Conservation (phyloP, 257 asterid species). For the Ophiorrhiza pumila region DNA sequence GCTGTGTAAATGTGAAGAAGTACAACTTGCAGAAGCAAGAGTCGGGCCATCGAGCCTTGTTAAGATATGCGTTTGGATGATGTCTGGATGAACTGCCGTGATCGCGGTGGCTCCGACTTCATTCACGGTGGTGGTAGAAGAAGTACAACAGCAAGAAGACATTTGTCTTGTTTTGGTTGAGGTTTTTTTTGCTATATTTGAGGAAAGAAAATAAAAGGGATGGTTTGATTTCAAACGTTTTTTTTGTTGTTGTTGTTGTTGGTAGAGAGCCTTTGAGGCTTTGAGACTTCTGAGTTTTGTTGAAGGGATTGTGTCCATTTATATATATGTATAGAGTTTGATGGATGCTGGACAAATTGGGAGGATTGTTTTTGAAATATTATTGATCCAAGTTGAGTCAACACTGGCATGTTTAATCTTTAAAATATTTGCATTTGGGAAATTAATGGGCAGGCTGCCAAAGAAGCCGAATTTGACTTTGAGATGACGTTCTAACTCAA, state of each 20-base stretch:
- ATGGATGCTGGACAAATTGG: neutral
- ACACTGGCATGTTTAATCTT: constrained; percentile 9
- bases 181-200: neutral
- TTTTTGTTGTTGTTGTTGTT: neutral
- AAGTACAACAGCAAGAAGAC: constrained; percentile 20
- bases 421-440: neutral
- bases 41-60: constrained; percentile 65
- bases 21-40: constrained; percentile 56
- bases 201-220: neutral
- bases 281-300: neutral
- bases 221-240: neutral
- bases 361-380: neutral
- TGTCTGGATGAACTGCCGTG: constrained; percentile 53
- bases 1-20: constrained; percentile 35
- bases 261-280: neutral
- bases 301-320: too few species aligned
- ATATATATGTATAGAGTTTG: neutral
- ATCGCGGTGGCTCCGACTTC: constrained; percentile 30
- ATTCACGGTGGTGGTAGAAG: constrained; percentile 9
- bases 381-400: constrained; percentile 13
- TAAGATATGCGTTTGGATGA: constrained; percentile 55
- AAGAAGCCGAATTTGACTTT: constrained; percentile 13
- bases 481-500: constrained; percentile 5
- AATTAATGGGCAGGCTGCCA: neutral
- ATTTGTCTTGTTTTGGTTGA: constrained; percentile 7